Evolutionary conservation across 345 rosid species (phyloP), one percentile per base, ranked within the genome.

Genomic region (Rhizophora mangle): DNA sequence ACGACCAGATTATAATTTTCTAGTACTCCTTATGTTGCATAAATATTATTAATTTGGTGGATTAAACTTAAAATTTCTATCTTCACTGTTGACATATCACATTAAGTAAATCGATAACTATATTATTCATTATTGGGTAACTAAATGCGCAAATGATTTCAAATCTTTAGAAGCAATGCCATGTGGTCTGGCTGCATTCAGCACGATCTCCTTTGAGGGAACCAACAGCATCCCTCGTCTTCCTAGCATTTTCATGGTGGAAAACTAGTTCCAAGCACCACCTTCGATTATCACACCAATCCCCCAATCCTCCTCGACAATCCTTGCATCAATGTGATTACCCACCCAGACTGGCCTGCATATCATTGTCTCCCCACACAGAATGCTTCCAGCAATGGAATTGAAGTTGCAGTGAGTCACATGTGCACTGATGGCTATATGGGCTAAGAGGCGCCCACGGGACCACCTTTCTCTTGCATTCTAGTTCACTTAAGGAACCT

Each of bases 301-400:
- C 47, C 78, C 78, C 93, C 87, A 82, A n/a, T 81, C 80, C 30
- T 85, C 89, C 5, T n/a, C n/a, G n/a, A 82, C 82, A 15, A 80
- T 64, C 65, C 86, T 78, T n/a, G 73, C 84, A 27, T 76, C 80
- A 13, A 87, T 51, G 72, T 77, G 54, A 49, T 84, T 85, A 57
- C 85, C 94, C 0, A 77, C 90, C 5, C 83, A 84, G 58, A 85
- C n/a, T 0, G 93, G 87, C 51, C 86, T 74, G 71, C 89, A 79
- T 8, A 88, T 85, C 92, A 90, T 81, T 0, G 90, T 88, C 20
- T 88, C 88, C 20, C 78, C 87, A 11, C 82, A 78, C 0, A 80
- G 74, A 0, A 86, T 64, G 30, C 93, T 86, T 76, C 85, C 89
- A 6, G 76, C 30, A 76, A 85, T 78, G 0, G 86, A 86, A 76